Evolutionary conservation across 306 rosid genomes (phyloP), one percentile per base, ranked within the genome.

Genomic region (Carpinus viminea): DNA sequence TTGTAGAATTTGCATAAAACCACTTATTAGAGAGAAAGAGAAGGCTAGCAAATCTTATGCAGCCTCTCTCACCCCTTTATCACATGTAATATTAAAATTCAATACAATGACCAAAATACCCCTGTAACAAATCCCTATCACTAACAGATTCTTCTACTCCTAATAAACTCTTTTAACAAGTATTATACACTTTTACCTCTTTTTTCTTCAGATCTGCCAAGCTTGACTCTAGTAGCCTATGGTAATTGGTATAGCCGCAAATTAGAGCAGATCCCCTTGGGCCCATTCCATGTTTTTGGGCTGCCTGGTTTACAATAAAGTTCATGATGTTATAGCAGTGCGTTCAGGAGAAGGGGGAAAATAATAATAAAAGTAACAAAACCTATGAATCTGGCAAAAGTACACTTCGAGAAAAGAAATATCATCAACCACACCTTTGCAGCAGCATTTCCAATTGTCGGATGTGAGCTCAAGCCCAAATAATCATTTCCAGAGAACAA

Each of bases 241-340:
- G 98, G 85, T 95, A 91, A 88, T 88, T 79, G 79, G 98, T 95
- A 83, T 95, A 94, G 28, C 98, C 98, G 83, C 97, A 92, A 21
- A 91, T 90, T 64, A 92, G 92, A 77, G 97, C 97, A 59, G 97
- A 94, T 43, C 98, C 98, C 83, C 97, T 88, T 31, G 98, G 98
- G 62, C 98, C 97, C 98, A 94, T 94, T 82, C 97, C 92, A 81
- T 88, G 90, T 81, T 92, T 88, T 70, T 57, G 81, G 47, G 97
- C 97, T 20, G 97, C 97, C 97, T 94, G 80, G 68, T 76, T 79
- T 72, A 62, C 70, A 84, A 85, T 45, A 52, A 80, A 70, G 53
- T 71, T 15, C 47, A 28, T 17, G 11, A 18, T 64, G 76, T 59
- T 71, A 62, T n/a, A 75, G 51, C 61, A 78, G 73, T 50, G 76